Evolutionary conservation across 140 eudicot species (phyloP).

Genomic region (Anethum foeniculum): DNA sequence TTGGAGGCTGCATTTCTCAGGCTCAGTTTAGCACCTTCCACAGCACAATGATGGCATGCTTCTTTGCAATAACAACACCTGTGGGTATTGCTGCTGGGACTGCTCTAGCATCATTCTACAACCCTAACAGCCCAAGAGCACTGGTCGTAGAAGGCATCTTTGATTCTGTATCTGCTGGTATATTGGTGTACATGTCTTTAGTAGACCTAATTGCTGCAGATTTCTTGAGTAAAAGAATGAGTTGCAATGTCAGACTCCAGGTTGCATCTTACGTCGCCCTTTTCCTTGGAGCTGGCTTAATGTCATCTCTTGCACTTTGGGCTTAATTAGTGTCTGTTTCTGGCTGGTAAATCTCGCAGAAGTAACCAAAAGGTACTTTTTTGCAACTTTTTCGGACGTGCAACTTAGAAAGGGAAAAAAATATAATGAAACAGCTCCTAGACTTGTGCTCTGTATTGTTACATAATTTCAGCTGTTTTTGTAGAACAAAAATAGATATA

Average conservation of each 20-base stretch:
- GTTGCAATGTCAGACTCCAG: constrained; percentile 55
- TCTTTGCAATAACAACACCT: constrained; percentile 74
- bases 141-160: constrained; percentile 63
- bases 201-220: constrained; percentile 93
- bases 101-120: constrained; percentile 46
- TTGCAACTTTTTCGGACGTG: not conserved
- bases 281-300: constrained; percentile 68
- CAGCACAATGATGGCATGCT: constrained; percentile 62
- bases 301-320: constrained; percentile 80
- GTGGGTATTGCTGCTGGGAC: constrained; percentile 68
- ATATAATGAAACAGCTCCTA: not conserved
- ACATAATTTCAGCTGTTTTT: not conserved
- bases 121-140: constrained; percentile 64
- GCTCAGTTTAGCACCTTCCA: constrained; percentile 49
- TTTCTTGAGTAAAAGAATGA: constrained; percentile 81
- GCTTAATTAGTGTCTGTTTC: constrained; percentile 26
- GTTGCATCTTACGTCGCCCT: constrained; percentile 57
- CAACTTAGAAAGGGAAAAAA: not conserved
- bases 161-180: constrained; percentile 80
- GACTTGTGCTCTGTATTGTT: not conserved
- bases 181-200: constrained; percentile 74
- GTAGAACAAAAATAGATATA: not conserved
- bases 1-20: constrained; percentile 84
- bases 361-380: not conserved
- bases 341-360: not conserved